Conservation (phyloP, 2,329 filamentous ascomycete genomes). For the Fusarium graminum region DNA sequence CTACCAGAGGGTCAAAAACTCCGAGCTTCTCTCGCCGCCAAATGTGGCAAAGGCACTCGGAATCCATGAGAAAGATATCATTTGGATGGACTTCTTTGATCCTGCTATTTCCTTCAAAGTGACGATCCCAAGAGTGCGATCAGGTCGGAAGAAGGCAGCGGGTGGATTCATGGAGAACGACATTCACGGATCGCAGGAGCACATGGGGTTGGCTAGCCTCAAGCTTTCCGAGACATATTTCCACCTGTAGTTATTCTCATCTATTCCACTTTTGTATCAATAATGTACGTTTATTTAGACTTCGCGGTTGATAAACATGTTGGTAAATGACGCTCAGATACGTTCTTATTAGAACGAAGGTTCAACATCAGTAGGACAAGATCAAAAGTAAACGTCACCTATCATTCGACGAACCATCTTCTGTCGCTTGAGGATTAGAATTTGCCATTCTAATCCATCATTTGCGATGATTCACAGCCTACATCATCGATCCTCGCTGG, state of each 20-base stretch:
- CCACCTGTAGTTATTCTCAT: background rate
- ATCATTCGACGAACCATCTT: too few species aligned
- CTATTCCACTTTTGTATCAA: too few species aligned
- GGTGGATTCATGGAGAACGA: slow-evolving; percentile 45
- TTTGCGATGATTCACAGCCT: too few species aligned
- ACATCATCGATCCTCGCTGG: background rate
- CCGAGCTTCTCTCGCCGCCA: slow-evolving; percentile 15
- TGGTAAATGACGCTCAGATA: too few species aligned
- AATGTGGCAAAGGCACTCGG: slow-evolving; percentile 45
- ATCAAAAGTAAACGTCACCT: too few species aligned
- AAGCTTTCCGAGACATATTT: slow-evolving; percentile 1
- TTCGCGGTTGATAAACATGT: too few species aligned
- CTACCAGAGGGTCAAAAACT: slow-evolving; percentile 48
- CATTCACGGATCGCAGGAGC: slow-evolving; percentile 44
- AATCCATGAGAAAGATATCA: slow-evolving; percentile 47
- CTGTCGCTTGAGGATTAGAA: too few species aligned
- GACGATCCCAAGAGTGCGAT: slow-evolving; percentile 27
- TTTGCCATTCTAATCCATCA: too few species aligned
- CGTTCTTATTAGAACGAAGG: too few species aligned
- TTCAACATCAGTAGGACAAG: too few species aligned
- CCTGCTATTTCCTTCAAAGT: slow-evolving; percentile 62
- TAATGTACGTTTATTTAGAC: too few species aligned
- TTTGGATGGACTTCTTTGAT: slow-evolving; percentile 59
- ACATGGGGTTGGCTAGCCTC: slow-evolving; percentile 34
- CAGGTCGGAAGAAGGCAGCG: slow-evolving; percentile 29